These are phyloP conservation scores for Colletotrichum sp. DNA, from an alignment of 2,329 filamentous ascomycete genomes.

Conservation along the genomic window DNA sequence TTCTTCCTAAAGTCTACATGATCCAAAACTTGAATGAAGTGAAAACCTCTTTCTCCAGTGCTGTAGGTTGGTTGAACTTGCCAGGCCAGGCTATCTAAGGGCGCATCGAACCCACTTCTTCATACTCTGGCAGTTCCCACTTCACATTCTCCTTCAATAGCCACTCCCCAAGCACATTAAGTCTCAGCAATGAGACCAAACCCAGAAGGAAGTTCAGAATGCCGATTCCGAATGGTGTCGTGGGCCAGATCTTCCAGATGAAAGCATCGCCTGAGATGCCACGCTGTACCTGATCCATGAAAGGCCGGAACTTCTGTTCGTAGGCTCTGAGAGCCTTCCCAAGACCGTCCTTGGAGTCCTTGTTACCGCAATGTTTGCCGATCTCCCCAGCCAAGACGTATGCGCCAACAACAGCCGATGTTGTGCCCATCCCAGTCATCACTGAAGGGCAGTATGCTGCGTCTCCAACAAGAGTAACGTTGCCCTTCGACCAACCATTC, in stretches of 20 bases:
- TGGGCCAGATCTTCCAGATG: background rate
- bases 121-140: background rate
- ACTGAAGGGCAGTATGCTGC: constrained; percentile 55
- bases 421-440: constrained; percentile 54
- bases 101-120: background rate
- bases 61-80: background rate
- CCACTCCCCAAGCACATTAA: constrained; percentile 3
- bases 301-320: constrained; percentile 47
- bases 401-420: constrained; percentile 51
- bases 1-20: background rate
- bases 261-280: background rate
- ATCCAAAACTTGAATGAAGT: background rate
- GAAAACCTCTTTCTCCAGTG: accelerated
- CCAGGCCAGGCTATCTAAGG: background rate
- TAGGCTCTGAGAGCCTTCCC: constrained; percentile 43
- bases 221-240: background rate
- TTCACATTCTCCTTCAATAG: background rate
- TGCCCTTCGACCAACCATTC: constrained; percentile 46
- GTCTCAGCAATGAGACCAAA: background rate
- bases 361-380: constrained; percentile 26
- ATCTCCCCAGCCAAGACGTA: constrained; percentile 64
- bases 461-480: constrained; percentile 58
- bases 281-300: constrained; percentile 47
- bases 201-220: background rate
- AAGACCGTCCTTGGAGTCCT: constrained; percentile 20